Base-by-base conservation (phyloP, 2,329 filamentous ascomycete genomes). In the Microcyclospora pomicola region DNA sequence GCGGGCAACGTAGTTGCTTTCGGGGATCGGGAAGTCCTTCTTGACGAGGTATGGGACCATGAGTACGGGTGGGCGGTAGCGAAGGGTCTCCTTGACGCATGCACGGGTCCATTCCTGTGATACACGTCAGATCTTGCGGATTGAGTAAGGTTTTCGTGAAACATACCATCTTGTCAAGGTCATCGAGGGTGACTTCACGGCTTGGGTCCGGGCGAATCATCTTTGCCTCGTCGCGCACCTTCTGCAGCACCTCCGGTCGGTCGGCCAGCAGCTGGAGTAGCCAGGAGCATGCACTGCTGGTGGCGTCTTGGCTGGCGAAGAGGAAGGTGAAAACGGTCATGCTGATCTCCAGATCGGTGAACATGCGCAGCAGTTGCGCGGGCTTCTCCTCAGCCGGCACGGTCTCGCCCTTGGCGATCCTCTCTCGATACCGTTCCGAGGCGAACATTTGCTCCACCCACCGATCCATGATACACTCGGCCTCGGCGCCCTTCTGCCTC, bases 11-110 rank as follows among this genome's bases (percentile, higher is more conserved):
- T 96, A 95, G 42, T 53, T 53, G 28, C 69, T 72, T 28, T 81
- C 75, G 16, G 82, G 85, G 51, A 98, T 80, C 36, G 87, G 87
- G 72, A 96, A 98, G 39, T 82, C 67, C 70, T 93, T 94, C 79
- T 96, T 96, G 48, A 79, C 84, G 44, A 87, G 61, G 63, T 96
- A 96, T 27, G 91, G 91, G 36, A 95, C 84, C 85, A 98, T 94
- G 62, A 95, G 73, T 54, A 98, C 91, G 40, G 91, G 91, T 47
- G 91, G 91, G 40, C 88, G 82, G 70, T 92, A 96, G 56, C 91
- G 83, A 47, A 94, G 75, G 41, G 85, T 80, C 67, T 94, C 86
- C 52, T 82, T 85, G 48, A 96, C 82, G 32, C 94, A 84, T 31
- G 86, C 88, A 42, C 85, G 82, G 32, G 91, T 96, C 62, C 92